Evolutionary conservation across 1,284 basidiomycete genomes (phyloP), one percentile per base, ranked within the genome.

Genomic region (Inonotus hispidus): DNA sequence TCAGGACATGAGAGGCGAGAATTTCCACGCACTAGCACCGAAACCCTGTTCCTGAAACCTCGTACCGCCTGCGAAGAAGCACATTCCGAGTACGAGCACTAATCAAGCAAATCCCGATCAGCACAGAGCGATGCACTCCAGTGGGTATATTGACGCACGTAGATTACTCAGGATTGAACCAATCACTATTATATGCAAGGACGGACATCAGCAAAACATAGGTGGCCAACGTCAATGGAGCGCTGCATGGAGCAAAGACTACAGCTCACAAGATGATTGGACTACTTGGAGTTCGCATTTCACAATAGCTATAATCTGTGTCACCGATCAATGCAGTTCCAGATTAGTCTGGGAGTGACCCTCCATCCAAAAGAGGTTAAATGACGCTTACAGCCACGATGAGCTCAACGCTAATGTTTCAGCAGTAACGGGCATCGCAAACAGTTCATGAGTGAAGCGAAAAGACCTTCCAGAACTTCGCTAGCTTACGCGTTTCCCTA

Each of bases 281-380:
- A 95, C 93, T 58, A 96, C 82, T 47, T 79, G 78, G 25, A 96
- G 74, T 72, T 95, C 80, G 66, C 93, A 94, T 72, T 95, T 85
- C 5, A 79, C 71, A 19, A 95, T 77, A 0, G 92, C 92, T 52
- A 93, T 85, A 62, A 95, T 93, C 83, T 93, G 71, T 54, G 71
- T 67, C 52, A 68, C 13, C 39, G 13, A n/a, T 29, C 25, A 43
- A 27, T 14, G 46, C 10, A 46, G 19, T 2, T 45, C 39, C 25
- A 54, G 4, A 21, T 14, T 38, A 10, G 53, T 10, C 27, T 11
- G 1, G 10, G 21, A 35, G 16, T 21, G 43, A 69, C 37, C 68
- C 32, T 7, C 3, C 10, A 46, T 58, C 37, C 61, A 56, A 43
- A 53, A 65, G 60, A 55, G 35, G 35, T 16, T 13, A 29, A 41